These are phyloP conservation scores for Schwanniomyces yamadae DNA, from an alignment of 805 yeast species.

Conservation along the genomic window DNA sequence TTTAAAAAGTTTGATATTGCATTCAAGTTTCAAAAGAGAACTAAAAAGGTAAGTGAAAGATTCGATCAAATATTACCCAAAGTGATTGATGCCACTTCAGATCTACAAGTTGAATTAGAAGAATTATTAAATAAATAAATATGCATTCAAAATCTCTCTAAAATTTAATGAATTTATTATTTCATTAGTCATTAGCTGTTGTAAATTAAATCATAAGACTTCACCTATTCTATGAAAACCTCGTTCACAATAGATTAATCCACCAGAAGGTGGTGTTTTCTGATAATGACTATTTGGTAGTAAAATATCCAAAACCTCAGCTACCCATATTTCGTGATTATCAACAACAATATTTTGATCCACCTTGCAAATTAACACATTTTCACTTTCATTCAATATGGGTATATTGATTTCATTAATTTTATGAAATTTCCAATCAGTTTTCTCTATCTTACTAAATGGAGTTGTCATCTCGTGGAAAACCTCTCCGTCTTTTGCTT, in stretches of 20 bases:
- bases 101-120: constrained; percentile 17
- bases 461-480: constrained; percentile 55
- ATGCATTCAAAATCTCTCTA: too few relatives aligned
- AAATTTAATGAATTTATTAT: neutral
- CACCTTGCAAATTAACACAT: constrained; percentile 61
- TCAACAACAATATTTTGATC: constrained; percentile 57
- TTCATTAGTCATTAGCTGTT: neutral
- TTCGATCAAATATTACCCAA: constrained; percentile 35
- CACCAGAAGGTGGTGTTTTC: constrained; percentile 46
- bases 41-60: constrained; percentile 29
- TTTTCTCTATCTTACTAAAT: constrained; percentile 37
- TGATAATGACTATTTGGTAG: constrained; percentile 21
- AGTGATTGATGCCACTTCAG: constrained; percentile 23
- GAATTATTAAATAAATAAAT: constrained; percentile 3
- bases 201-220: constrained; percentile 36
- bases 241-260: constrained; percentile 64
- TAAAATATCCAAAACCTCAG: constrained; percentile 61
- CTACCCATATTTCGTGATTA: constrained; percentile 91
- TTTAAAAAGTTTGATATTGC: constrained; percentile 26
- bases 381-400: constrained; percentile 54
- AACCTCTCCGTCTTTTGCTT: constrained; percentile 30
- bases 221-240: constrained; percentile 50
- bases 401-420: constrained; percentile 44
- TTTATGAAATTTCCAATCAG: constrained; percentile 33
- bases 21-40: constrained; percentile 24